Percentiles rank a stretch among this genome's conserved stretches.
These are phyloP conservation scores for Eucalyptus shirleyi DNA, from an alignment of 345 rosid genomes.

Conservation along the genomic window DNA sequence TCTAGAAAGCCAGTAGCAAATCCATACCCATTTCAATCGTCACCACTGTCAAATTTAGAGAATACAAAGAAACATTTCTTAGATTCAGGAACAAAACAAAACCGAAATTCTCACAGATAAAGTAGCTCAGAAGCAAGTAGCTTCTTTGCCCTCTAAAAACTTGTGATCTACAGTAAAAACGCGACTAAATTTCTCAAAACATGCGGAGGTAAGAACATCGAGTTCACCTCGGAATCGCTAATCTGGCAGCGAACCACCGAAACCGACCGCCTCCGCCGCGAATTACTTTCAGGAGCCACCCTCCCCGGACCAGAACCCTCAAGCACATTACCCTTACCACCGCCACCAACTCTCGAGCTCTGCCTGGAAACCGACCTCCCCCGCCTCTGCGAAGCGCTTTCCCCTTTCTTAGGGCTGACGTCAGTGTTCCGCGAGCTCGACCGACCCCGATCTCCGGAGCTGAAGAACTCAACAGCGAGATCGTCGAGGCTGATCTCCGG, in stretches of 20 bases:
- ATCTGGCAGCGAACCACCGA: conserved; percentile 54
- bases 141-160: background rate
- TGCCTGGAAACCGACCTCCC: conserved; percentile 88
- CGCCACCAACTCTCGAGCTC: conserved; percentile 5
- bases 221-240: conserved; percentile 72
- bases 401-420: conserved; percentile 14
- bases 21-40: background rate
- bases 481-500: conserved; percentile 83
- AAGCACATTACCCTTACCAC: conserved; percentile 12
- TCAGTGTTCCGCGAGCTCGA: conserved; percentile 18
- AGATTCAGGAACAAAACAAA: background rate
- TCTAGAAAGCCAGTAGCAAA: background rate
- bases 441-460: conserved; percentile 40
- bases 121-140: background rate
- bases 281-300: conserved; percentile 23
- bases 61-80: background rate
- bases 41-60: background rate
- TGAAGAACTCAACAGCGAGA: conserved; percentile 60
- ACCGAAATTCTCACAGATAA: background rate
- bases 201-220: background rate
- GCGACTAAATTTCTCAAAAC: background rate
- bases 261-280: conserved; percentile 62
- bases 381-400: conserved; percentile 36
- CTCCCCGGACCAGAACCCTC: conserved; percentile 20
- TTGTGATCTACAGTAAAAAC: background rate